A percentile compares a stretch with the other conserved stretches of the same genome.
Evolutionary conservation across 352 stramenopile species (phyloP).

Genomic region (Globisporangium cystogenes): DNA sequence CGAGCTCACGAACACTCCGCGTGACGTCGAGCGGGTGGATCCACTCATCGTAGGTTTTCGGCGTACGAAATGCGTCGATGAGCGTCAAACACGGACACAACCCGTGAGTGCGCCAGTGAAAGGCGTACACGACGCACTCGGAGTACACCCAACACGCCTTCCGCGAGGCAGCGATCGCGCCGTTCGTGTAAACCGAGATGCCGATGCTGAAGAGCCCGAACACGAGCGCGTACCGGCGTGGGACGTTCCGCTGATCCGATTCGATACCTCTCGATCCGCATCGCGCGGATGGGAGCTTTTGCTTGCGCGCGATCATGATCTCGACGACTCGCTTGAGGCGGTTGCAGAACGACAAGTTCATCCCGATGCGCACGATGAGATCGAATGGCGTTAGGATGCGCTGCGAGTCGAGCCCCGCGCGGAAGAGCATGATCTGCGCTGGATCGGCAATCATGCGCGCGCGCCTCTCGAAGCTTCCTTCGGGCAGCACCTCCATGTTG

Average conservation of each 20-base stretch:
- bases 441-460: slow-evolving; percentile 25
- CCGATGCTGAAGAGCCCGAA: slow-evolving; percentile 16
- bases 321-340: slow-evolving; percentile 28
- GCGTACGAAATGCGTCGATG: slow-evolving; percentile 20
- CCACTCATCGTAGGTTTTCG: slow-evolving; percentile 32
- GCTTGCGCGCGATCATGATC: slow-evolving; percentile 9
- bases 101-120: slow-evolving; percentile 7
- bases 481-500: slow-evolving; percentile 19
- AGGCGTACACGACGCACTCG: slow-evolving; percentile 24
- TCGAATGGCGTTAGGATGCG: slow-evolving; percentile 18
- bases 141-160: slow-evolving; percentile 10
- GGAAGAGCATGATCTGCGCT: slow-evolving; percentile 20
- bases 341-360: slow-evolving; percentile 29
- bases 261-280: neutral
- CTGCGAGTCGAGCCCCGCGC: slow-evolving; percentile 23
- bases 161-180: slow-evolving; percentile 11
- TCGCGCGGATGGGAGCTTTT: neutral
- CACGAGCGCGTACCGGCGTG: neutral
- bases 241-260: slow-evolving; percentile 4
- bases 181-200: slow-evolving; percentile 5
- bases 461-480: slow-evolving; percentile 24
- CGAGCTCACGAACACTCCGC: slow-evolving; percentile 15
- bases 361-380: slow-evolving; percentile 23
- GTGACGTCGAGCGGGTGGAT: slow-evolving; percentile 21
- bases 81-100: slow-evolving; percentile 30